Evolutionary conservation across 2,329 filamentous ascomycete species (phyloP), one percentile per base, ranked within the genome.

Genomic region (Trichoderma citrinoviride): DNA sequence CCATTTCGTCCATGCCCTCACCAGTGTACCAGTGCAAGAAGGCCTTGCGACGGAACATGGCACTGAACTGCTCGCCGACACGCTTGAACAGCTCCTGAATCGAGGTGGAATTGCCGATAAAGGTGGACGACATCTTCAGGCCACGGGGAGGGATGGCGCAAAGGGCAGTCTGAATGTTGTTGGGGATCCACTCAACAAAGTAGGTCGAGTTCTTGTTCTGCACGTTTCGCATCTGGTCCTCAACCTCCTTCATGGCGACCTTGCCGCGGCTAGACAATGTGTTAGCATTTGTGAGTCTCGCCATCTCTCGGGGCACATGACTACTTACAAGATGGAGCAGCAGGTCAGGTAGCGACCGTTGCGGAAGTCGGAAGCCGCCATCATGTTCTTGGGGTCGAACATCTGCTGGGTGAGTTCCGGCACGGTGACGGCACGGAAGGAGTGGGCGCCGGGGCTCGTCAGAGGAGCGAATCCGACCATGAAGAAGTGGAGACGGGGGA

Each of bases 301-400:
- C 3, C n/a, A n/a, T 2, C 19, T 5, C 37, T 12, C 23, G n/a
- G 5, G 19, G 17, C 41, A 17, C 15, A 37, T 27, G 25, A 15
- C 23, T 68, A 83, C 87, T 81, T 80, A 90, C 87, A 99, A 99
- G 83, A 99, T 97, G 79, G 95, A 93, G 80, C 90, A 98, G 90
- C 95, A 99, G 74, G 95, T 99, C 77, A 99, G 89, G 87, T 99
- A 99, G 77, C 95, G 95, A 81, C 95, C 95, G 82, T 98, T 99
- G 77, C 95, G 92, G 93, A 99, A 99, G 85, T 99, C 95, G 70
- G 93, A 96, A 71, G 95, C 95, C 83, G 95, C 95, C 95, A 99
- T 99, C 94, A 99, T 99, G 90, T 99, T 99, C 93, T 98, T 99
- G 77, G 95, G 94, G 86, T 99, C 95, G 86, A 96, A 99, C 93